These are phyloP conservation scores for Pterulicium gracile DNA, from an alignment of 1,284 basidiomycete species.

Conservation along the genomic window DNA sequence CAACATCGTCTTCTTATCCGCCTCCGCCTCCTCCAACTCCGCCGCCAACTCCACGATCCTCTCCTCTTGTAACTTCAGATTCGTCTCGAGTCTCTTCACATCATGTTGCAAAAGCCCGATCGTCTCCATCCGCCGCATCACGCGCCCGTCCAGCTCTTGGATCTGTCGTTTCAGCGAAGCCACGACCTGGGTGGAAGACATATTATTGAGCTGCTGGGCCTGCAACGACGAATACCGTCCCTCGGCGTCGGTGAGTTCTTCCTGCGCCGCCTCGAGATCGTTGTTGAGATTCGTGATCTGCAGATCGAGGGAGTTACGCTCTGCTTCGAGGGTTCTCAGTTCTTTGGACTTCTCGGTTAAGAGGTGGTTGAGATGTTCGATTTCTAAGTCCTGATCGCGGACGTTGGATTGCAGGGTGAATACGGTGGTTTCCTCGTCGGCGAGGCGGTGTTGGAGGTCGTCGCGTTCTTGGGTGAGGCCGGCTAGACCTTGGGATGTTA, in stretches of 20 bases:
- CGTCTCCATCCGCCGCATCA: constrained; percentile 53
- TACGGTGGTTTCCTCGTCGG: constrained; percentile 15
- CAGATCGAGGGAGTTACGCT: constrained; percentile 49
- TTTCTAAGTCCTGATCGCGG: constrained; percentile 18
- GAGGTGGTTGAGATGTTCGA: constrained; percentile 21
- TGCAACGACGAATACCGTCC: constrained; percentile 47
- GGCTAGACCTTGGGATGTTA: constrained; percentile 24
- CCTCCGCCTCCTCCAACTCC: constrained; percentile 51
- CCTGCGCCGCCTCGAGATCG: constrained; percentile 39
- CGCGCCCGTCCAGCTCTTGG: constrained; percentile 48
- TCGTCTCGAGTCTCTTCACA: constrained; percentile 60
- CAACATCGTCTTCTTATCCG: constrained; percentile 66
- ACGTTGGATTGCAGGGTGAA: neutral
- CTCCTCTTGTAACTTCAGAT: constrained; percentile 61
- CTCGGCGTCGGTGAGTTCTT: constrained; percentile 44
- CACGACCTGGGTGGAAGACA: constrained; percentile 46
- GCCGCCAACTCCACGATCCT: constrained; percentile 51
- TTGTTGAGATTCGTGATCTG: constrained; percentile 50
- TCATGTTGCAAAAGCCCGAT: constrained; percentile 68
- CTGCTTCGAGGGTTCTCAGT: constrained; percentile 44
- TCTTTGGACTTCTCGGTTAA: constrained; percentile 28
- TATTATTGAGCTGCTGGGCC: constrained; percentile 47
- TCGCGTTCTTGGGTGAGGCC: constrained; percentile 23
- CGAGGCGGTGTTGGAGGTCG: constrained; percentile 20
- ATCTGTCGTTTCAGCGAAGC: constrained; percentile 48